A percentile compares a stretch with the other conserved stretches of the same genome.
Evolutionary conservation across 495 filamentous ascomycete genomes (phyloP).

Genomic region (Aspergillus kassunensis): DNA sequence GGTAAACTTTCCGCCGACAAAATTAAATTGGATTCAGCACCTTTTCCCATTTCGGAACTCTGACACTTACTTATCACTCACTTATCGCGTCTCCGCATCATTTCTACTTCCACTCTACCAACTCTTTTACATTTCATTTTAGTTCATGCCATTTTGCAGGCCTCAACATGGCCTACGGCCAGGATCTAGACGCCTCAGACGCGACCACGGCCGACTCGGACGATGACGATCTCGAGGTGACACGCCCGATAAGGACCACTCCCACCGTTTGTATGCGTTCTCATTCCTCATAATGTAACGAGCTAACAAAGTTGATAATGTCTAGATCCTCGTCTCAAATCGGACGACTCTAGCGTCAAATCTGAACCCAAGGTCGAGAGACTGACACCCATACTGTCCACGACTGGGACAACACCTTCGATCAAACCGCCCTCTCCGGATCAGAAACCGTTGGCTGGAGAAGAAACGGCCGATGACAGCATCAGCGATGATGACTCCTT

Average conservation of each 20-base stretch:
- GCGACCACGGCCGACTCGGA: slow-evolving; percentile 30
- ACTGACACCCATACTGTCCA: not conserved
- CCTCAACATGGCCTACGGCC: slow-evolving; percentile 16
- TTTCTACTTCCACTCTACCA: not conserved
- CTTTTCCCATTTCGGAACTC: slow-evolving; percentile 17
- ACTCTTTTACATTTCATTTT: not conserved
- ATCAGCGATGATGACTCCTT: slow-evolving; percentile 39
- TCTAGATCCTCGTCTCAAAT: not conserved
- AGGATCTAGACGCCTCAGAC: slow-evolving; percentile 22
- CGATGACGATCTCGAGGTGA: slow-evolving; percentile 40
- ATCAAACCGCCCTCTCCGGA: slow-evolving; percentile 13
- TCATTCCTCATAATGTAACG: not conserved
- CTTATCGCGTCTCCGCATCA: slow-evolving; percentile 14
- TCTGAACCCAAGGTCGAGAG: not conserved
- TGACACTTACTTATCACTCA: not conserved
- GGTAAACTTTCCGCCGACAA: slow-evolving; percentile 12
- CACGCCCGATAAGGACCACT: slow-evolving; percentile 17
- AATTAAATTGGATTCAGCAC: slow-evolving; percentile 16
- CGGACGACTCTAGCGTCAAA: not conserved
- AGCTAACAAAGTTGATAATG: not conserved
- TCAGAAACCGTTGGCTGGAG: slow-evolving; percentile 15
- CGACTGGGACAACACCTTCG: not conserved
- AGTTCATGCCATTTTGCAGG: not conserved
- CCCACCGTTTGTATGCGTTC: slow-evolving; percentile 12
- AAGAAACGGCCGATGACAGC: slow-evolving; percentile 18